Evolutionary conservation across 2,329 filamentous ascomycete genomes (phyloP).

Genomic region (Spiromastix sp.): DNA sequence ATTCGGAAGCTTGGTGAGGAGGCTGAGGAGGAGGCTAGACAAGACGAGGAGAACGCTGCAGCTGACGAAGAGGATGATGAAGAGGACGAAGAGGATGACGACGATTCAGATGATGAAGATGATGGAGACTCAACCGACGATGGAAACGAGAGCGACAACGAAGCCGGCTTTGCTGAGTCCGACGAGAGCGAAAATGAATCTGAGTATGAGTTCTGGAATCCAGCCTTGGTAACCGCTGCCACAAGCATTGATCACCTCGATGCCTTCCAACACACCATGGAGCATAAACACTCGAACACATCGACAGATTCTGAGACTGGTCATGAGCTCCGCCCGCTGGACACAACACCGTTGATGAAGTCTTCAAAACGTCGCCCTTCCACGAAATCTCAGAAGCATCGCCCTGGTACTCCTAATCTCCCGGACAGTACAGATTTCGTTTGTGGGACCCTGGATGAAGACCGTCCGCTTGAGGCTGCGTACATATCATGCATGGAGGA

Average conservation of each 20-base stretch:
- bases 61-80: slow-evolving; percentile 39
- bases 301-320: slow-evolving; percentile 43
- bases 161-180: slow-evolving; percentile 59
- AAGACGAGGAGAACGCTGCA: slow-evolving; percentile 59
- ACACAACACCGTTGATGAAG: slow-evolving; percentile 19
- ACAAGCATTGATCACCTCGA: slow-evolving; percentile 45
- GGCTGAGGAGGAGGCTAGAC: slow-evolving; percentile 75
- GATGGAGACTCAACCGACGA: slow-evolving; percentile 44
- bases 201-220: slow-evolving; percentile 56
- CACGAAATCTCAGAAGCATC: slow-evolving; percentile 44
- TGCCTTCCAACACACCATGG: slow-evolving; percentile 34
- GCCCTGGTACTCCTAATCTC: slow-evolving; percentile 65
- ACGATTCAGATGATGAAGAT: slow-evolving; percentile 34
- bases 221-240: slow-evolving; percentile 33
- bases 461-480: slow-evolving; percentile 84
- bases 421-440: slow-evolving; percentile 98
- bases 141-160: slow-evolving; percentile 74
- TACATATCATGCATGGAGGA: slow-evolving; percentile 79
- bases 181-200: slow-evolving; percentile 56
- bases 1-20: slow-evolving; percentile 81
- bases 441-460: slow-evolving; percentile 94
- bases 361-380: slow-evolving; percentile 21
- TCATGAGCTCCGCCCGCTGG: slow-evolving; percentile 12
- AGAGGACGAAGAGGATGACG: slow-evolving; percentile 50
- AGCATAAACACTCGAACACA: slow-evolving; percentile 41